Base-by-base conservation (phyloP, 2,329 filamentous ascomycete genomes). In the Trichoderma koningii region DNA sequence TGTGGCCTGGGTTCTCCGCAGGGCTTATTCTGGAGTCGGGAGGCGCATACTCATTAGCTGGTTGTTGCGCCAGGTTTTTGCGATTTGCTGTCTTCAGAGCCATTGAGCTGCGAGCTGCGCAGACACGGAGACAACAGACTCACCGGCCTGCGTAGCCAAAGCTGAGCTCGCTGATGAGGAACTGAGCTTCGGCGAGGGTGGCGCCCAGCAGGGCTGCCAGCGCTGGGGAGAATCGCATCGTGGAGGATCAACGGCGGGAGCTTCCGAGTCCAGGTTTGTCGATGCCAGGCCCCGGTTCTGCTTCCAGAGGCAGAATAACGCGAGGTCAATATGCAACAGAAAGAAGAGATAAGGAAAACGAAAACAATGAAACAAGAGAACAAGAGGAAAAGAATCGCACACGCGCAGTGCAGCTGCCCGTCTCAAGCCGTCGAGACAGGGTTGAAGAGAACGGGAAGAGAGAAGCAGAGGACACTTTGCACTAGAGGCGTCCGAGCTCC, bases 131-230 rank as follows among this genome's bases (percentile, higher is more conserved):
- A 17, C 42, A 48, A 41, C 17, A 4, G 7, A 55, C 51, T 15
- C 38, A 89, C 88, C 82, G 85, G 71, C 83, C 82, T 67, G 85
- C 83, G 73, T 90, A 85, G 44, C 92, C 92, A 75, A 96, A 96
- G 75, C 90, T 93, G 55, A 92, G 83, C 72, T 88, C 87, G 69
- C 87, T 89, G 73, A 92, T 84, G 62, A 92, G 80, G 71, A 85
- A 87, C 72, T 90, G 86, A 42, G 89, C 88, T 61, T 84, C 82
- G 42, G 83, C 82, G 62, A 85, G 70, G 71, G 80, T 73, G 64
- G 80, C 78, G 68, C 77, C 78, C 67, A 85, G 75, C 69, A 80
- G 74, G 63, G 79, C 73, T 67, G 77, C 76, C 68, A 81, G 71
- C 63, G 77, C 71, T 63, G 77, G 74, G 44, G 75, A 69, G 67